These are phyloP conservation scores for Pontederia crassipes DNA, from an alignment of 176 grass and related monocot species.

Conservation along the genomic window DNA sequence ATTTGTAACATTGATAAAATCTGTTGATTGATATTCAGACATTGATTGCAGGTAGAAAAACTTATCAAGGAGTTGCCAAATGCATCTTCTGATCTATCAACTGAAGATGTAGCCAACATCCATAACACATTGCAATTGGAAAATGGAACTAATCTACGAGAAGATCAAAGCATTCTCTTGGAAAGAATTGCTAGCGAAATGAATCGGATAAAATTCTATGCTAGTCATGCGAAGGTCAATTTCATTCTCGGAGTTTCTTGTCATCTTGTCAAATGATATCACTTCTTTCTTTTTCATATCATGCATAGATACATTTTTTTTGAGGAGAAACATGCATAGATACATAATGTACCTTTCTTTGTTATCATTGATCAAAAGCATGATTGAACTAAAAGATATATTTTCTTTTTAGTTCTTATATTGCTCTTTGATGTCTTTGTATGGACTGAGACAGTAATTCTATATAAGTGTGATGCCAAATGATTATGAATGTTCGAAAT, in stretches of 20 bases:
- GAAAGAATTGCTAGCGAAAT: slow-evolving; percentile 98
- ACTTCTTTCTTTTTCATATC: not conserved
- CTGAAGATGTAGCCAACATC: slow-evolving; percentile 16
- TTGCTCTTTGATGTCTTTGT: no score
- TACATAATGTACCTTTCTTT: no score
- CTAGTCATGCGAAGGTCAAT: slow-evolving; percentile 71
- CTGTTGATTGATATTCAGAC: not conserved
- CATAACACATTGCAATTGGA: slow-evolving; percentile 25
- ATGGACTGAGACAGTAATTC: no score
- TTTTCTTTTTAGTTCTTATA: no score
- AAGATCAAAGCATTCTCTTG: slow-evolving; percentile 86
- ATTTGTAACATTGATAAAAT: no score
- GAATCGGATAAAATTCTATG: slow-evolving; percentile 95
- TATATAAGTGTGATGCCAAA: no score
- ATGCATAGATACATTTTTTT: no score
- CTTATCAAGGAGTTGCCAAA: slow-evolving; percentile 87
- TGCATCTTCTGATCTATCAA: slow-evolving; percentile 42
- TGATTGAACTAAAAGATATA: no score
- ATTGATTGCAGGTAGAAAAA: slow-evolving; percentile 64
- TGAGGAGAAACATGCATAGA: no score
- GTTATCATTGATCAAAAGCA: no score
- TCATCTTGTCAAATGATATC: not conserved
- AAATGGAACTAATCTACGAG: slow-evolving; percentile 45
- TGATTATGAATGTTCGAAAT: no score
- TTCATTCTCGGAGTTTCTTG: slow-evolving; percentile 4